Evolutionary conservation across 2,329 filamentous ascomycete species (phyloP).

Genomic region (Aspergillus pseudonomiae): DNA sequence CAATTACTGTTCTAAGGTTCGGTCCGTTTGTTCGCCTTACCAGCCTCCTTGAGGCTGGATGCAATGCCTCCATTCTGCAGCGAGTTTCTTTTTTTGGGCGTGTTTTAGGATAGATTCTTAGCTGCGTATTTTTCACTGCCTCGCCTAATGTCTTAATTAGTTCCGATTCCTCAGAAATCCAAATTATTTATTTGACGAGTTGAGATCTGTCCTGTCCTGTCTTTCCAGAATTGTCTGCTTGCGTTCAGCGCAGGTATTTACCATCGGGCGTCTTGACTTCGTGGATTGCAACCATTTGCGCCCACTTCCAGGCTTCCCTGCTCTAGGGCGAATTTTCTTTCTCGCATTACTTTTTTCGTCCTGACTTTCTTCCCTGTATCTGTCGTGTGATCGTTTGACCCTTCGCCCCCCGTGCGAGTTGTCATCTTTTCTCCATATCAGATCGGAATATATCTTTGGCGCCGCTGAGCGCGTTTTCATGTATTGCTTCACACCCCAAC

Average conservation of each 20-base stretch:
- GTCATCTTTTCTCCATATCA: constrained; percentile 23
- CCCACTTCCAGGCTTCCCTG: constrained; percentile 24
- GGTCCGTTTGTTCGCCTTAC: constrained; percentile 26
- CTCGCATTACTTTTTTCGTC: constrained; percentile 24
- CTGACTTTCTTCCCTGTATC: constrained; percentile 21
- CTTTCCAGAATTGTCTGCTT: constrained; percentile 33
- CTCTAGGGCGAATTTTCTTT: constrained; percentile 18
- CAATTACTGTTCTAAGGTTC: constrained; percentile 27
- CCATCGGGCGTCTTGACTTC: constrained; percentile 30
- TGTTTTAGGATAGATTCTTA: constrained; percentile 24
- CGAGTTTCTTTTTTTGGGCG: constrained; percentile 18
- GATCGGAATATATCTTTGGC: constrained; percentile 38
- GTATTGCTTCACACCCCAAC: constrained; percentile 33
- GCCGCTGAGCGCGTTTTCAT: constrained; percentile 31
- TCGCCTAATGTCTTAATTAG: constrained; percentile 15
- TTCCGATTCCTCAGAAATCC: constrained; percentile 21
- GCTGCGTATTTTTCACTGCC: constrained; percentile 18
- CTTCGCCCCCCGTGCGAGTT: constrained; percentile 17
- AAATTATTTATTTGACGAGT: constrained; percentile 21
- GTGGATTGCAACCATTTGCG: constrained; percentile 39
- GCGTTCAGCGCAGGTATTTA: constrained; percentile 24
- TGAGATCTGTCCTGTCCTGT: constrained; percentile 25
- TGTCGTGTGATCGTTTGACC: constrained; percentile 22
- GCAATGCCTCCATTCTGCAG: constrained; percentile 18
- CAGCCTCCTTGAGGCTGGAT: constrained; percentile 25